A percentile compares a stretch with the other conserved stretches of the same genome.
These are phyloP conservation scores for Carex parvula DNA, from an alignment of 176 grass and related monocot species.

Conservation along the genomic window DNA sequence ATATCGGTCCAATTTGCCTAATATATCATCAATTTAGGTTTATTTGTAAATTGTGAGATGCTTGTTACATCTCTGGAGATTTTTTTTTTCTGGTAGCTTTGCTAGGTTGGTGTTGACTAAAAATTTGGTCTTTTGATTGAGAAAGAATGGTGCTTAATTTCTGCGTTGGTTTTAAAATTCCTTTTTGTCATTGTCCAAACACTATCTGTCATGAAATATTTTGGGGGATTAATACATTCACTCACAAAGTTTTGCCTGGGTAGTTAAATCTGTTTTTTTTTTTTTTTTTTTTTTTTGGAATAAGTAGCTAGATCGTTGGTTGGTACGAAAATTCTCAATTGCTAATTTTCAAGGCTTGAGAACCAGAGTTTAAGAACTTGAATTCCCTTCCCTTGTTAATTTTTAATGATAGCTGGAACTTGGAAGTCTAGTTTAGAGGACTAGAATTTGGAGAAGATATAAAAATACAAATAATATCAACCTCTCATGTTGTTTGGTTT, in stretches of 20 bases:
- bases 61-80: not conserved
- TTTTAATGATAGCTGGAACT: not conserved
- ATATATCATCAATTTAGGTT: not conserved
- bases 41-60: constrained; percentile 12
- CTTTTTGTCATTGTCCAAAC: not conserved
- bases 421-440: not conserved
- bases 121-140: not conserved
- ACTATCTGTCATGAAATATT: not conserved
- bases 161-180: not conserved
- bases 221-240: not conserved
- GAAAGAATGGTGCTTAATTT: not conserved
- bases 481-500: not conserved
- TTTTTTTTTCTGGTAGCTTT: not conserved
- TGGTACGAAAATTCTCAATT: constrained; percentile 1
- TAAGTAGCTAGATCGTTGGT: no score
- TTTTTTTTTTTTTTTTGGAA: not conserved
- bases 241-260: not conserved
- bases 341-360: not conserved
- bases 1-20: not conserved
- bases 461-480: not conserved
- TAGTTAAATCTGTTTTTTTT: not conserved
- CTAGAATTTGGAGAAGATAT: not conserved
- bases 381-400: not conserved
- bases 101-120: not conserved
- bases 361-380: not conserved